phyloP scores from a whole-genome alignment of 768 basidiomycete genomes.

The Mrakia gelida region DNA sequence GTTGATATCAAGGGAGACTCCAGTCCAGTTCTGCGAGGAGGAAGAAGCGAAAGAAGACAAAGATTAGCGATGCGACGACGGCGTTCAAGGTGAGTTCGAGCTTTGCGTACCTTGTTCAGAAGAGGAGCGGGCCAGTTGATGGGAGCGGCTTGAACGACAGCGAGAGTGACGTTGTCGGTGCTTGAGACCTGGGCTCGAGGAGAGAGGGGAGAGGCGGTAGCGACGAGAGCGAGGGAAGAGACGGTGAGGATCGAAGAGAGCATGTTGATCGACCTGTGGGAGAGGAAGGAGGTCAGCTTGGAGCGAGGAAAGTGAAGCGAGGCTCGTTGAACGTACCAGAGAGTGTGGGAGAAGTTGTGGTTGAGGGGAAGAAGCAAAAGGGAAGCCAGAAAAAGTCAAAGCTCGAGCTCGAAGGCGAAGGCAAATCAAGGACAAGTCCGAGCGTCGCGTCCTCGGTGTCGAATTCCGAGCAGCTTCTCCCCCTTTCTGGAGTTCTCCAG shows the following conservation, averaged over 20 bases:
- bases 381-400: not conserved
- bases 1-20: not conserved
- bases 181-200: not conserved
- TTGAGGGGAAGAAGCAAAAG: not conserved
- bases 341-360: not conserved
- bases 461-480: no score
- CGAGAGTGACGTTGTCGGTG: slow-evolving; percentile 5
- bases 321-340: not conserved
- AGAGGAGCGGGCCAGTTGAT: slow-evolving; percentile 11
- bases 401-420: no score
- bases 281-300: not conserved
- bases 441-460: no score
- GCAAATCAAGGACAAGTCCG: no score
- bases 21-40: slow-evolving; percentile 9
- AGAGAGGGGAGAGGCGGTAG: not conserved
- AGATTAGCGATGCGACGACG: no score
- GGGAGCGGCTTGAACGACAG: slow-evolving; percentile 5
- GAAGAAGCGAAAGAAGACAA: not conserved
- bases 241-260: not conserved
- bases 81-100: not conserved
- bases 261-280: not conserved
- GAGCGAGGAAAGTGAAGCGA: not conserved
- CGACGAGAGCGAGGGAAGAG: not conserved
- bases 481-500: no score
- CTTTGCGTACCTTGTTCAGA: not conserved